phyloP scores from a whole-genome alignment of 768 basidiomycete genomes.

The Hygrophoropsis aurantiaca region DNA sequence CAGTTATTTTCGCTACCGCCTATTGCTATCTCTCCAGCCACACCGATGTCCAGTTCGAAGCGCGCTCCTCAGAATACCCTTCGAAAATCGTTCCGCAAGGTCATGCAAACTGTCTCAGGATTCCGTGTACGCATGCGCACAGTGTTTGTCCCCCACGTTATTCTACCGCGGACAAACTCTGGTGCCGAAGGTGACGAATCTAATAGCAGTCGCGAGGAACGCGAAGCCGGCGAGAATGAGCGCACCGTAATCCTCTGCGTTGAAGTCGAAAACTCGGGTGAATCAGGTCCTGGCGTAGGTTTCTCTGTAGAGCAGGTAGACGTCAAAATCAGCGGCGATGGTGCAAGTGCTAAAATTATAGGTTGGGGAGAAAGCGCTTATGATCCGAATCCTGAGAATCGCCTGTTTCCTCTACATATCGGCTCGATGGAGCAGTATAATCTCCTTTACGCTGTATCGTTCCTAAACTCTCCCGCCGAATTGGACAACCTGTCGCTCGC shows the following conservation, averaged over 20 bases:
- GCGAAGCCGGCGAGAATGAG: slow-evolving; percentile 74
- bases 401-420: slow-evolving; percentile 72
- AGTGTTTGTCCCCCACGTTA: slow-evolving; percentile 83
- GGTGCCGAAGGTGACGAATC: slow-evolving; percentile 28
- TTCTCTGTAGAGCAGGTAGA: slow-evolving; percentile 78
- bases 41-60: slow-evolving; percentile 47
- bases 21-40: slow-evolving; percentile 41
- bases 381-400: slow-evolving; percentile 34
- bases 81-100: slow-evolving; percentile 83
- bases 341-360: slow-evolving; percentile 49
- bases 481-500: slow-evolving; percentile 37
- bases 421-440: slow-evolving; percentile 80
- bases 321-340: slow-evolving; percentile 72
- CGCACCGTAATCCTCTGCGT: slow-evolving; percentile 87
- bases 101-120: slow-evolving; percentile 75
- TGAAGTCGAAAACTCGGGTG: slow-evolving; percentile 83
- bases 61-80: slow-evolving; percentile 63
- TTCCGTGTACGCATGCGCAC: slow-evolving; percentile 94
- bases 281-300: slow-evolving; percentile 55
- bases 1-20: slow-evolving; percentile 65
- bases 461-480: slow-evolving; percentile 65
- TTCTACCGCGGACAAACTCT: slow-evolving; percentile 47
- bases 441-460: slow-evolving; percentile 85
- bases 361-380: slow-evolving; percentile 45
- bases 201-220: slow-evolving; percentile 34